Percentiles rank a stretch among this genome's conserved stretches.
phyloP scores from a whole-genome alignment of 192 early-diverging fungal genomes.

The Chytriomyces confervae region DNA sequence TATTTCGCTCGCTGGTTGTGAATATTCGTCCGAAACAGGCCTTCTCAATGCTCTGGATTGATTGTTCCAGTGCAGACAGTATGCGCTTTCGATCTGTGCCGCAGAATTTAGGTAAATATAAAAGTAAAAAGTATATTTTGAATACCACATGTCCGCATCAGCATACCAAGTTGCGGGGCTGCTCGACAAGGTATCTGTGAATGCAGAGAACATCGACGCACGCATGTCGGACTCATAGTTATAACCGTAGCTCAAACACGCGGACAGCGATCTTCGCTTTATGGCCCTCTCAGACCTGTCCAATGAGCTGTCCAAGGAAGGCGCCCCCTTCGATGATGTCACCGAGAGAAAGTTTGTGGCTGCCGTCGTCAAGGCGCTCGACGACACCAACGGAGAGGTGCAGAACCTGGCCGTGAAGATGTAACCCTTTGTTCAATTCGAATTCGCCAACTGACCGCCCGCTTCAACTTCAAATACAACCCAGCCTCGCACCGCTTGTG shows the following conservation, averaged over 20 bases:
- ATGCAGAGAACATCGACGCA: neutral
- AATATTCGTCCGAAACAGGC: too few species aligned
- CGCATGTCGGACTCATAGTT: neutral
- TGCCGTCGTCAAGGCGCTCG: constrained; percentile 65
- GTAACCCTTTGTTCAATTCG: constrained; percentile 54
- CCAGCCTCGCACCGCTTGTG: constrained; percentile 76
- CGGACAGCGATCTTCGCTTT: constrained; percentile 84
- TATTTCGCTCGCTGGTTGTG: too few species aligned
- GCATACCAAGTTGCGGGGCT: neutral
- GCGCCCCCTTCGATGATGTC: constrained; percentile 62
- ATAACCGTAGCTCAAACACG: constrained; percentile 47
- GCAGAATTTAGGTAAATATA: neutral
- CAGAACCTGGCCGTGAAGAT: constrained; percentile 81
- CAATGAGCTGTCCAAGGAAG: constrained; percentile 69
- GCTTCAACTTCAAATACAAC: neutral
- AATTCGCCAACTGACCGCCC: neutral
- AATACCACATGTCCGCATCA: neutral
- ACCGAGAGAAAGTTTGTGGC: constrained; percentile 56
- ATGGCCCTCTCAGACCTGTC: constrained; percentile 85
- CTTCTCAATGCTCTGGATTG: too few species aligned
- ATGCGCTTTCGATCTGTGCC: neutral
- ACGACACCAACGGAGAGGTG: constrained; percentile 85
- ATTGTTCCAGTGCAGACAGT: too few species aligned
- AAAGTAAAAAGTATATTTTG: neutral
- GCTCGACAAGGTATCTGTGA: neutral